Evolutionary conservation across 1,284 basidiomycete genomes (phyloP), one percentile per base, ranked within the genome.

Genomic region (Apiotrichum gamsii): DNA sequence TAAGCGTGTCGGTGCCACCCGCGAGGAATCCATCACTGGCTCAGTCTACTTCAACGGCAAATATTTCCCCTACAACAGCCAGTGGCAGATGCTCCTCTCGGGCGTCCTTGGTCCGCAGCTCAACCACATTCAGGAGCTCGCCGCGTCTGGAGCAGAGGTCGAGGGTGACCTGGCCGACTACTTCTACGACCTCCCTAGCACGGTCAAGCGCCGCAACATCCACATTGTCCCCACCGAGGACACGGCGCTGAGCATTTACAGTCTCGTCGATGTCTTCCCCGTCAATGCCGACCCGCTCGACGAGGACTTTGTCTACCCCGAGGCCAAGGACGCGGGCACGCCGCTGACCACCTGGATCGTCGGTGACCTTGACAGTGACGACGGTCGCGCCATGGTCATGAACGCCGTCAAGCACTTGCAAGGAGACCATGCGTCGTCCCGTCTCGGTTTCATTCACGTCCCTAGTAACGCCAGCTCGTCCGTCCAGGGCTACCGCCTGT

Each of bases 131-230:
- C 85, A 87, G 67, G 82, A 85, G 64, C 76, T 82, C 75, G 85
- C 83, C 36, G 19, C 75, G 15, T 19, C 8, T n/a, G 9, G 8
- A n/a, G 19, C 29, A 23, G 34, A 34, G 16, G 32, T 39, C 19
- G 14, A 13, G 13, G 83, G 88, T 36, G 58, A 72, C 18, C 77
- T 90, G 39, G 72, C 81, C 11, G 84, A 78, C 5, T 88, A 84
- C 71, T 96, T 96, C 74, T 97, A 95, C 65, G 88, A 95, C 62
- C 78, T 90, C 3, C 85, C 90, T 0, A 79, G 78, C 0, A 82
- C 87, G 0, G 76, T 78, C 34, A 74, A 76, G 47, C 77, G 83
- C 20, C 75, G 94, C 14, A 95, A 90, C 65, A 54, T 57, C 37
- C 51, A 62, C 45, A 64, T 72, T 41, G 44, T 70, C n/a, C 67